Base-by-base conservation (phyloP, 805 yeast species). In the Schwanniomyces yamadae region DNA sequence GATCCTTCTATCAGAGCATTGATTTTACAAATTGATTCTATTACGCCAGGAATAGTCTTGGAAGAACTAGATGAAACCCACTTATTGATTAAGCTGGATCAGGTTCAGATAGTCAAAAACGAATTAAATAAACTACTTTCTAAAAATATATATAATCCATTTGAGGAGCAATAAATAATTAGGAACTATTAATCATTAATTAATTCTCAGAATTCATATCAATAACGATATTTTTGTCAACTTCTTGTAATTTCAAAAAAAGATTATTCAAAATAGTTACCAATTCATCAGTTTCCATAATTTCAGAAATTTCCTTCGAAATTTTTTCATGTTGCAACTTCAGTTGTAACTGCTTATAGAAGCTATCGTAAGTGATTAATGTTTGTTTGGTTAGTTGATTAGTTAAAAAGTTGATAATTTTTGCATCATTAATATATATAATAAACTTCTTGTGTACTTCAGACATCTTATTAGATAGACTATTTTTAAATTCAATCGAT, bases 1-100 rank as follows among this genome's bases (percentile, higher is more conserved):
- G 99, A 91, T 57, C 98, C 99, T 1, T 87, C 97, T 1, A 89
- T 91, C 44, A 75, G 80, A 44, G 96, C 98, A 0, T 68, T 91
- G 32, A 86, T 91, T 2, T 63, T 91, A 15, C 84, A 81, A 55
- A 84, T 91, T 28, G 98, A 93, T 58, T 66, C 87, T 0, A 77
- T 78, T 18, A 63, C 72, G 23, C 83, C 86, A 40, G 95, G 89
- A 47, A 82, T 93, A 2, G 66, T 66, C 1, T 47, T 69, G 16
- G 80, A 83, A 59, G 98, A 93, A 49, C 71, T 91, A 27, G 98
- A 93, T 55, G 97, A 90, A 30, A 86, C 93, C 1, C 98, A 93
- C 59, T 61, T 91, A 13, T 67, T 93, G 42, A 83, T 91, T 19
- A 91, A 86, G 47, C 83, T 82, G 21, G 75, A 77, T 24, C 84